These are phyloP conservation scores for Pleodorina starrii DNA, from an alignment of 139 green algal genomes.

Conservation along the genomic window DNA sequence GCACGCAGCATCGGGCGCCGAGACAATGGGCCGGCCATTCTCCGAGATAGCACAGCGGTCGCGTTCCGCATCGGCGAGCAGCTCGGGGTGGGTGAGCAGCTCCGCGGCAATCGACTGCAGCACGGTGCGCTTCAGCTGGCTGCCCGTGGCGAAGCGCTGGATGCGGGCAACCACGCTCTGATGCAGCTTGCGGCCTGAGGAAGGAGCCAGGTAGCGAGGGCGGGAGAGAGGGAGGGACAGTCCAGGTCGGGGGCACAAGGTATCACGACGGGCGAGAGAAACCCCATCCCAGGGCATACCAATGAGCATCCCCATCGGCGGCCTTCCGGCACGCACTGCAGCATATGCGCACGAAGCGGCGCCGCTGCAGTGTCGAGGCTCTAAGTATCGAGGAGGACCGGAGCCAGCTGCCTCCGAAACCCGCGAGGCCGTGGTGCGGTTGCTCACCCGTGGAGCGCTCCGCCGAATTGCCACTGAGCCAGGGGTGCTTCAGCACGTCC, in stretches of 20 bases:
- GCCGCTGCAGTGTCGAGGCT: too few species aligned
- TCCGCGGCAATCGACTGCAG: conserved; percentile 89
- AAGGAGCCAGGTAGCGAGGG: background rate
- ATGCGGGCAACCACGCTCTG: conserved; percentile 85
- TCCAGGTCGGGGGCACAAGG: too few species aligned
- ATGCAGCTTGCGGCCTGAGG: conserved; percentile 61
- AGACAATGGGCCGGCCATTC: conserved; percentile 19
- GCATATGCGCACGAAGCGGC: too few species aligned
- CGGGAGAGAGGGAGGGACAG: too few species aligned
- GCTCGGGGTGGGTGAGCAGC: conserved; percentile 66
- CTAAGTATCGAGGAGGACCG: too few species aligned
- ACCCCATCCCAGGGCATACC: too few species aligned
- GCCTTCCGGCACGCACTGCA: too few species aligned
- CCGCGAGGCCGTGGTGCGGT: too few species aligned
- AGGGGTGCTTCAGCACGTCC: conserved; percentile 83
- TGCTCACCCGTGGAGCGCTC: conserved; percentile 51
- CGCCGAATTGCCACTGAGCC: conserved; percentile 53
- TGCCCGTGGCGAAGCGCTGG: conserved; percentile 79
- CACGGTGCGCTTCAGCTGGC: conserved; percentile 83
- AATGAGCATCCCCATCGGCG: too few species aligned
- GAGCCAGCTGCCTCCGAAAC: too few species aligned
- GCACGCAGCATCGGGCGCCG: background rate
- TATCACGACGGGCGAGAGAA: too few species aligned
- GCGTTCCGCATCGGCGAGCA: background rate
- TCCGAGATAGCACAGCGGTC: background rate